A percentile compares a stretch with the other conserved stretches of the same genome.
Evolutionary conservation across 2,329 filamentous ascomycete genomes (phyloP).

Genomic region (Botrytis elliptica): DNA sequence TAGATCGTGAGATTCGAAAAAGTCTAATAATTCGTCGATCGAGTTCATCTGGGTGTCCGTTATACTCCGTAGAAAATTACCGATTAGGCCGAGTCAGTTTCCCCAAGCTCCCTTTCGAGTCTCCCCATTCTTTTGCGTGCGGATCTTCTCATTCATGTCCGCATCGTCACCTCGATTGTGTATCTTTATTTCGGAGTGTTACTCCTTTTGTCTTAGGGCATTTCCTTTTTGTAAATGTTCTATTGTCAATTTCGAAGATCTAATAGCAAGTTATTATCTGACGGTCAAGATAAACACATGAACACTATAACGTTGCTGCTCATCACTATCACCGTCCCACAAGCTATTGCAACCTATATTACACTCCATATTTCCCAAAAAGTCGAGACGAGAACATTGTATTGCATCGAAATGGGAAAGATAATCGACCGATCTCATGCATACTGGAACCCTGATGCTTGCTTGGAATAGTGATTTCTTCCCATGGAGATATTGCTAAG

Average conservation of each 20-base stretch:
- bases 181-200: background rate
- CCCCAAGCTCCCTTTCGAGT: background rate
- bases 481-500: constrained; percentile 17
- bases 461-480: background rate
- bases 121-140: background rate
- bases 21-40: background rate
- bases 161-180: background rate
- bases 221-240: background rate
- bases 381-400: constrained; percentile 7
- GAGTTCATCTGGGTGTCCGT: background rate
- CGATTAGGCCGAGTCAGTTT: constrained; percentile 2
- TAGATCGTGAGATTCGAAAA: constrained; percentile 18
- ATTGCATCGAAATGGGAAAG: constrained; percentile 1
- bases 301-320: background rate
- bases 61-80: background rate
- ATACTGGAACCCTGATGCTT: constrained; percentile 18
- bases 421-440: constrained; percentile 20
- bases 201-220: background rate
- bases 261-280: background rate
- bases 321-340: constrained; percentile 4
- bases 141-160: background rate
- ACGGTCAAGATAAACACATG: background rate
- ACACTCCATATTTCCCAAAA: constrained; percentile 13
- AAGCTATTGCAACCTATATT: background rate
- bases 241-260: background rate